phyloP scores from a whole-genome alignment of 345 rosid genomes.

The Acer campestre region DNA sequence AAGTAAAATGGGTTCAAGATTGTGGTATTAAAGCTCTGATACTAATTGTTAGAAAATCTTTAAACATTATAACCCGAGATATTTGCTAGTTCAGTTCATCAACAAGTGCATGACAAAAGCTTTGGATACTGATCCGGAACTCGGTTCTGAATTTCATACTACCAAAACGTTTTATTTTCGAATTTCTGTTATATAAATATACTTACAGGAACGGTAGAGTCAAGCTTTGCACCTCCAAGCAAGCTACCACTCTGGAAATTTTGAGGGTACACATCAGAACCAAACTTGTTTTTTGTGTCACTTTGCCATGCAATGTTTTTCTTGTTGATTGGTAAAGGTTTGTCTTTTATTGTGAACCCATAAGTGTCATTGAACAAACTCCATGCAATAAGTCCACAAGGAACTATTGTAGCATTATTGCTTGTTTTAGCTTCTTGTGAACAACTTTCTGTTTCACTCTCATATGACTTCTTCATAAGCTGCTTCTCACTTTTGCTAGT shows the following conservation, averaged over 20 bases:
- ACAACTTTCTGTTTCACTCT: conserved; percentile 28
- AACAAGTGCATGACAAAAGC: too few relatives aligned
- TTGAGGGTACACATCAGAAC: conserved; percentile 48
- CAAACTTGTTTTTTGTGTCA: conserved; percentile 45
- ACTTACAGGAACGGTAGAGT: conserved; percentile 48
- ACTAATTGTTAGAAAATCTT: not conserved
- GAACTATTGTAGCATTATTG: conserved; percentile 34
- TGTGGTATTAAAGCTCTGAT: not conserved
- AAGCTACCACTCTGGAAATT: conserved; percentile 40
- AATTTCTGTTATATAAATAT: not conserved
- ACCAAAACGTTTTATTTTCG: too few relatives aligned
- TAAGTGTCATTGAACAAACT: conserved; percentile 65
- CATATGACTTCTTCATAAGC: conserved; percentile 34
- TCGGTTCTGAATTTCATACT: too few relatives aligned
- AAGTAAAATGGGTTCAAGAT: not conserved
- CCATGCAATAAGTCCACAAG: conserved; percentile 66
- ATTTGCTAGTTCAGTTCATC: too few relatives aligned
- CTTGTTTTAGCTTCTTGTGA: conserved; percentile 29
- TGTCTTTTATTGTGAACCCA: conserved; percentile 22
- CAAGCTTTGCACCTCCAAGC: conserved; percentile 53
- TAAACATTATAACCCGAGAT: too few relatives aligned
- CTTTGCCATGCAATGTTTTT: conserved; percentile 56
- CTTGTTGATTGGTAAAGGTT: conserved; percentile 37
- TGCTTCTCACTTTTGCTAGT: conserved; percentile 59
- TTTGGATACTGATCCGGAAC: too few relatives aligned